A percentile compares a stretch with the other conserved stretches of the same genome.
These are phyloP conservation scores for Sesbania bispinosa DNA, from an alignment of 306 rosid species.

Conservation along the genomic window DNA sequence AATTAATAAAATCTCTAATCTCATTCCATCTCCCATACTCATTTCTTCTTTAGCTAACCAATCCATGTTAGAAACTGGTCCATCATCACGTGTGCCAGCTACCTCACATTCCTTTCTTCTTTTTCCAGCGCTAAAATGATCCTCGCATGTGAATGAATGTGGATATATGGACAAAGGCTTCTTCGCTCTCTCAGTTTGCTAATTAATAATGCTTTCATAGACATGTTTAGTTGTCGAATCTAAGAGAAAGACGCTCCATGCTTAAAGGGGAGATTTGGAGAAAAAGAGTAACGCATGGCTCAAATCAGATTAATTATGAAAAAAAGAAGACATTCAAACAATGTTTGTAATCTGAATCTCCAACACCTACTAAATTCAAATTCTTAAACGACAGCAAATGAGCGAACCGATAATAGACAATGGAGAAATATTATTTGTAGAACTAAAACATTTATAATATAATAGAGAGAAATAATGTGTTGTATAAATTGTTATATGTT, in stretches of 20 bases:
- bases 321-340: too few species aligned
- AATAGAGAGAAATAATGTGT: too few species aligned
- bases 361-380: too few species aligned
- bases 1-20: not conserved
- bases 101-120: not conserved
- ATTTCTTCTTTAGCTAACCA: not conserved
- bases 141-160: not conserved
- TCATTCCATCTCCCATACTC: not conserved
- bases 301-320: too few species aligned
- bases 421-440: too few species aligned
- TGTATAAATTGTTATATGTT: too few species aligned
- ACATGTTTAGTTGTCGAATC: not conserved
- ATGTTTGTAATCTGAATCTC: too few species aligned
- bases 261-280: not conserved
- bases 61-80: not conserved
- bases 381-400: too few species aligned
- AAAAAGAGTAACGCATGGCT: too few species aligned
- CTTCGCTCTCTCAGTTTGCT: not conserved
- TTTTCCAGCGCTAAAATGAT: not conserved
- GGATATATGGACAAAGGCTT: not conserved
- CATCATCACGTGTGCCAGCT: slow-evolving; percentile 27
- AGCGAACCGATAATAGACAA: too few species aligned
- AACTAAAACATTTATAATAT: too few species aligned
- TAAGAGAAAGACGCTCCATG: not conserved
- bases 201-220: not conserved